Percentiles rank a stretch among this genome's conserved stretches.
Evolutionary conservation across 352 stramenopile species (phyloP).

Genomic region (Phytopythium chamaehyphon): DNA sequence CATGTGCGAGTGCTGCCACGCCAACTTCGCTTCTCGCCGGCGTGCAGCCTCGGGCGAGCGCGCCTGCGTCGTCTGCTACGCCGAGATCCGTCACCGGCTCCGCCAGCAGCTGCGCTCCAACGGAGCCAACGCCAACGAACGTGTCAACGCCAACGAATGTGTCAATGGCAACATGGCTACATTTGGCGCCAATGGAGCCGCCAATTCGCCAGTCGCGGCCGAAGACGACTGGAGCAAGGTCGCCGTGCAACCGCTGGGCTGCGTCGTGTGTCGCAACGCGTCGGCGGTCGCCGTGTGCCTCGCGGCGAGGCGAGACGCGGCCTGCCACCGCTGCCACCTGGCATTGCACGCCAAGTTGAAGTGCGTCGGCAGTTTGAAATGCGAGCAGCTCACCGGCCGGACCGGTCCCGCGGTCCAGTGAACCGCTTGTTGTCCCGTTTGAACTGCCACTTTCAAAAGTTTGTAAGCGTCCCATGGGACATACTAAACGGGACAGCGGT

Average conservation of each 20-base stretch:
- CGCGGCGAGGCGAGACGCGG: conserved; percentile 47
- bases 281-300: conserved; percentile 42
- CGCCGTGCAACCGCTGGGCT: conserved; percentile 45
- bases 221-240: conserved; percentile 47
- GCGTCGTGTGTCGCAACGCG: conserved; percentile 52
- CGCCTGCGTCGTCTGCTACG: conserved; percentile 65
- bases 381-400: conserved; percentile 24
- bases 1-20: conserved; percentile 43
- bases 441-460: neutral
- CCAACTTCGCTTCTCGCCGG: conserved; percentile 53
- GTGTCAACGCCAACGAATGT: conserved; percentile 4
- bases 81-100: conserved; percentile 14
- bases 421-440: neutral
- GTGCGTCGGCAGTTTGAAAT: conserved; percentile 2
- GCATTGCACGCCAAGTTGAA: conserved; percentile 32
- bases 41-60: conserved; percentile 37
- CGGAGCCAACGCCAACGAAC: conserved; percentile 8
- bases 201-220: neutral
- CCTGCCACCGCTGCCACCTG: conserved; percentile 43
- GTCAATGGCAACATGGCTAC: too few species aligned
- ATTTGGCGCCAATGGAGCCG: too few species aligned
- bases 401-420: neutral
- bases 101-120: neutral
- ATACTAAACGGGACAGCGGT: neutral
- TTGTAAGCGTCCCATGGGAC: neutral